Percentiles rank a stretch among this genome's conserved stretches.
Evolutionary conservation across 805 yeast genomes (phyloP).

Genomic region (Candida germanica): DNA sequence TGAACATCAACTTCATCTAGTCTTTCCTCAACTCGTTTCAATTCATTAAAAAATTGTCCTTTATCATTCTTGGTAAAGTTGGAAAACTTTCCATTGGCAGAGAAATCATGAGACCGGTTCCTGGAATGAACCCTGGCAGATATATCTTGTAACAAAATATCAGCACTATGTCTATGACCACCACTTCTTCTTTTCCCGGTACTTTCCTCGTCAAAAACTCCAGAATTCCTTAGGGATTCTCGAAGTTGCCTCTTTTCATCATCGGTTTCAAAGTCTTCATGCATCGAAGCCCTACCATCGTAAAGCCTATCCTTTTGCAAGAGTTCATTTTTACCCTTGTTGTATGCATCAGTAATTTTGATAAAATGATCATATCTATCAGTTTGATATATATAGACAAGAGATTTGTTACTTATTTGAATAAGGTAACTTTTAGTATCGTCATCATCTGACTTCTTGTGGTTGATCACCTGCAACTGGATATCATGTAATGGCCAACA

Average conservation of each 20-base stretch:
- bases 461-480: slow-evolving; percentile 38
- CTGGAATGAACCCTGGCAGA: slow-evolving; percentile 62
- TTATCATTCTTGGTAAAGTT: slow-evolving; percentile 16
- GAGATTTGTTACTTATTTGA: slow-evolving; percentile 45
- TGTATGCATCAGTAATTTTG: slow-evolving; percentile 52
- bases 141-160: slow-evolving; percentile 52
- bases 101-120: slow-evolving; percentile 48
- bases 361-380: slow-evolving; percentile 56
- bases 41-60: slow-evolving; percentile 39
- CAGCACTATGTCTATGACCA: slow-evolving; percentile 29
- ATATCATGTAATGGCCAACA: slow-evolving; percentile 76
- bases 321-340: slow-evolving; percentile 58
- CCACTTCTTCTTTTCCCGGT: slow-evolving; percentile 23
- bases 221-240: slow-evolving; percentile 49
- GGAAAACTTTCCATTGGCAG: slow-evolving; percentile 13
- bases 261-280: slow-evolving; percentile 19
- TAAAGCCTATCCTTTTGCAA: slow-evolving; percentile 26
- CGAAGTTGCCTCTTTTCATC: slow-evolving; percentile 39
- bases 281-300: slow-evolving; percentile 15
- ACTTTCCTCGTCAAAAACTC: slow-evolving; percentile 30
- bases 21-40: slow-evolving; percentile 55
- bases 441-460: slow-evolving; percentile 23
- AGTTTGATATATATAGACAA: slow-evolving; percentile 57
- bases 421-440: slow-evolving; percentile 34
- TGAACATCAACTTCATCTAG: slow-evolving; percentile 69